Percentiles rank a stretch among this genome's conserved stretches.
Conservation (phyloP, 2,329 filamentous ascomycete species). For the Orbilia javanica region DNA sequence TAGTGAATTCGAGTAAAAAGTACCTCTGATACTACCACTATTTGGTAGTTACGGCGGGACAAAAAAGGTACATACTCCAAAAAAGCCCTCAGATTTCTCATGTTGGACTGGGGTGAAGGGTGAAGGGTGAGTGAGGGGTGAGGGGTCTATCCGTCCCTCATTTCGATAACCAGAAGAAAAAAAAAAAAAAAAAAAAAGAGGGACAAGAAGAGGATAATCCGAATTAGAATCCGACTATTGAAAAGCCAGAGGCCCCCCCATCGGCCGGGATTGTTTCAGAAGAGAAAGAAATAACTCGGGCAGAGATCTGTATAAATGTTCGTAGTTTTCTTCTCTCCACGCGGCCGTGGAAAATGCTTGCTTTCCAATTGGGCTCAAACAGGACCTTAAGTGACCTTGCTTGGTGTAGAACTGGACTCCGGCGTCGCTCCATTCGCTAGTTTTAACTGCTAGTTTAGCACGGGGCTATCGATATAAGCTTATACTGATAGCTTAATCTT, state of each 20-base stretch:
- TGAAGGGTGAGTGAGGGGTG: too few relatives aligned
- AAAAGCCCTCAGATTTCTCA: constrained; percentile 49
- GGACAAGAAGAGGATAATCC: constrained; percentile 10
- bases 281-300: background rate
- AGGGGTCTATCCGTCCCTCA: constrained; percentile 14
- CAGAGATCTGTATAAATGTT: constrained; percentile 37
- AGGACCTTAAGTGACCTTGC: too few relatives aligned
- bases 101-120: constrained; percentile 40
- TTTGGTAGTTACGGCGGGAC: background rate
- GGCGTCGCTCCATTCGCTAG: constrained; percentile 17
- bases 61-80: constrained; percentile 13
- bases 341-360: constrained; percentile 34
- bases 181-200: constrained; percentile 30
- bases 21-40: too few relatives aligned
- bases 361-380: constrained; percentile 31
- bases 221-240: constrained; percentile 37
- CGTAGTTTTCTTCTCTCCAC: constrained; percentile 38
- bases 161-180: background rate
- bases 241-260: background rate
- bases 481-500: constrained; percentile 40
- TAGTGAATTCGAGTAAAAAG: background rate
- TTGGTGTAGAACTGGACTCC: background rate
- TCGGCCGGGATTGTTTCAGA: constrained; percentile 4
- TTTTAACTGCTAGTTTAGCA: background rate
- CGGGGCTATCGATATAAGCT: constrained; percentile 50